A percentile compares a stretch with the other conserved stretches of the same genome.
Evolutionary conservation across 208 protist genomes (phyloP).

Genomic region (Acanthamoeba healyi): DNA sequence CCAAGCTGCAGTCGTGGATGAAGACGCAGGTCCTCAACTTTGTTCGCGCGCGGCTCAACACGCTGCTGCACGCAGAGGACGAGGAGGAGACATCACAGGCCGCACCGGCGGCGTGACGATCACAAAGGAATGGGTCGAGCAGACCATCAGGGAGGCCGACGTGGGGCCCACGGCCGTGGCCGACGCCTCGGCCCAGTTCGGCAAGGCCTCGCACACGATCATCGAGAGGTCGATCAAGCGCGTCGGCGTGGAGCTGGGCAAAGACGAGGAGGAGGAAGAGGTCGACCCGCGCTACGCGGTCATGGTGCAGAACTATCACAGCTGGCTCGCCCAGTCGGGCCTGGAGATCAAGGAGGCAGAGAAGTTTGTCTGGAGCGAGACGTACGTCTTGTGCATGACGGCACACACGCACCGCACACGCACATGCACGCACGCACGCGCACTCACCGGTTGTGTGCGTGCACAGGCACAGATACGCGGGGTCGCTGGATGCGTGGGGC

Average conservation of each 20-base stretch:
- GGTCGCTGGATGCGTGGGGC: constrained; percentile 77
- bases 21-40: background rate
- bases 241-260: no score
- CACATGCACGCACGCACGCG: background rate
- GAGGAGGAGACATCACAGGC: no score
- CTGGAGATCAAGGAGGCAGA: constrained; percentile 8
- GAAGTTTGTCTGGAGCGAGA: constrained; percentile 35
- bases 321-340: constrained; percentile 30
- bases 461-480: constrained; percentile 71
- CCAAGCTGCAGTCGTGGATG: constrained; percentile 2
- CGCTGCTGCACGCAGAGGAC: no score
- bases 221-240: constrained; percentile 37
- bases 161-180: background rate
- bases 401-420: background rate
- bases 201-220: background rate
- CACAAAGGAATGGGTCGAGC: constrained; percentile 67
- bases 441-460: no score
- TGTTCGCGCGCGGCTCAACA: constrained; percentile 1
- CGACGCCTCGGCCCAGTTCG: constrained; percentile 4
- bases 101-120: background rate
- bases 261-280: background rate
- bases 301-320: background rate
- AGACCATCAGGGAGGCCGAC: constrained; percentile 24
- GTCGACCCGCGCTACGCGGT: background rate
- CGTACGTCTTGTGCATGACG: background rate